phyloP scores from a whole-genome alignment of 371 early-diverging fungal genomes.

The Mortierella sp. region DNA sequence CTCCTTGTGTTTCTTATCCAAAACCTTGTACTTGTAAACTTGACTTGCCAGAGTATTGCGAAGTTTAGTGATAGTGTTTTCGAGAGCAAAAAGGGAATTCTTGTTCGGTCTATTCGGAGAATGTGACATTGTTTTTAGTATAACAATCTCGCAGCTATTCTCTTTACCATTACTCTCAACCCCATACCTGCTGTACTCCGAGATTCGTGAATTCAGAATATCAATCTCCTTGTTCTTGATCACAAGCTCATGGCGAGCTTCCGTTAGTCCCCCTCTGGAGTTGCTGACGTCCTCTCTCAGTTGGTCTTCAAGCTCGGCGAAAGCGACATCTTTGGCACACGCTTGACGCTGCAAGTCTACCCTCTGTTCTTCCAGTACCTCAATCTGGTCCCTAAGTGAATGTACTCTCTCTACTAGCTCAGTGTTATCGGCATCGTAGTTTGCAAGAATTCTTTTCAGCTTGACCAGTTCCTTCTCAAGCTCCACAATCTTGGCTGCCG shows the following conservation, averaged over 20 bases:
- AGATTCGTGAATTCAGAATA: conserved; percentile 16
- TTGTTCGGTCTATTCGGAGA: conserved; percentile 7
- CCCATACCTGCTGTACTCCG: conserved; percentile 18
- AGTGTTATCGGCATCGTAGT: conserved; percentile 34
- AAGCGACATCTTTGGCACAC: conserved; percentile 2
- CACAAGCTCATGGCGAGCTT: conserved; percentile 12
- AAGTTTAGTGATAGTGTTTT: conserved; percentile 13
- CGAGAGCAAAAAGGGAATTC: conserved; percentile 8
- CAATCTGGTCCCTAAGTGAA: conserved; percentile 15
- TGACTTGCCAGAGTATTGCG: conserved; percentile 13
- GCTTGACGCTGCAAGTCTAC: conserved; percentile 12
- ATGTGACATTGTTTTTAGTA: too few relatives aligned
- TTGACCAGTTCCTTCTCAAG: conserved; percentile 21
- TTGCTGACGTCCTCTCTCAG: conserved; percentile 4
- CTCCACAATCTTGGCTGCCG: conserved; percentile 19
- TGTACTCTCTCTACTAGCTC: conserved; percentile 1
- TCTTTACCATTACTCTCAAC: too few relatives aligned
- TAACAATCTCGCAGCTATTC: too few relatives aligned
- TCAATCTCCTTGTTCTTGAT: conserved; percentile 23
- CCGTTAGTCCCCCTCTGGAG: conserved; percentile 16
- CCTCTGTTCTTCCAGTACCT: neutral
- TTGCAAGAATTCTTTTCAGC: conserved; percentile 10
- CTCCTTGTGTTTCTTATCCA: conserved; percentile 22
- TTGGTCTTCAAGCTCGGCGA: conserved; percentile 9
- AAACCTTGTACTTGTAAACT: conserved; percentile 21